Evolutionary conservation across 768 basidiomycete species (phyloP).

Genomic region (Boletellus sp.): DNA sequence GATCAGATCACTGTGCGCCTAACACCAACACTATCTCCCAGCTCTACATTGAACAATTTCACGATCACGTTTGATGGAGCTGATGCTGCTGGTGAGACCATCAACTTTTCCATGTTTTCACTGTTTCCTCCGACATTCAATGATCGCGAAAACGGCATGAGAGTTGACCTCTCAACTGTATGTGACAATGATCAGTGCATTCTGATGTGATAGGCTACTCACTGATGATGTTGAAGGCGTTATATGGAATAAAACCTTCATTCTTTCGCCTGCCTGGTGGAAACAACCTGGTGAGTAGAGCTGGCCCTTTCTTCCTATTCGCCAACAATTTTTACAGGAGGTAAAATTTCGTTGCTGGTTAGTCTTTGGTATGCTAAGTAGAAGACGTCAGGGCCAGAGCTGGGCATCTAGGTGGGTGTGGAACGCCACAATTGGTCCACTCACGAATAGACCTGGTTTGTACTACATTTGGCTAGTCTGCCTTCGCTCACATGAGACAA

Average conservation of each 20-base stretch:
- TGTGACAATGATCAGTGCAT: background rate
- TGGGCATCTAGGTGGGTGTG: slow-evolving; percentile 56
- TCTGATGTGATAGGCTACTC: background rate
- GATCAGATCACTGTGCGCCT: slow-evolving; percentile 41
- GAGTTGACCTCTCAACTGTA: slow-evolving; percentile 56
- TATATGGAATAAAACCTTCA: slow-evolving; percentile 51
- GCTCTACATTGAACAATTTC: slow-evolving; percentile 47
- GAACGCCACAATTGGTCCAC: slow-evolving; percentile 56
- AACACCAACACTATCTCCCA: slow-evolving; percentile 38
- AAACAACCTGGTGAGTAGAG: slow-evolving; percentile 48
- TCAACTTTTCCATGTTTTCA: slow-evolving; percentile 57
- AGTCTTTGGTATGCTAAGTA: background rate
- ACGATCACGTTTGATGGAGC: slow-evolving; percentile 46
- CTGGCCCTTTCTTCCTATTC: slow-evolving; percentile 15
- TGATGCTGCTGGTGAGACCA: slow-evolving; percentile 36
- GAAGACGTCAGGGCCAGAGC: slow-evolving; percentile 44
- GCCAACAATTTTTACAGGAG: slow-evolving; percentile 34
- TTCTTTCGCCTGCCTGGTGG: slow-evolving; percentile 68
- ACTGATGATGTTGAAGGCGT: slow-evolving; percentile 32
- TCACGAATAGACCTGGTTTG: slow-evolving; percentile 43
- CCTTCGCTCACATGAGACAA: background rate
- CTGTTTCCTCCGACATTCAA: slow-evolving; percentile 69
- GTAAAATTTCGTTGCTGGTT: slow-evolving; percentile 15
- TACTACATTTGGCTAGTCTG: background rate
- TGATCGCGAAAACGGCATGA: slow-evolving; percentile 53